Evolutionary conservation across 768 basidiomycete genomes (phyloP), one percentile per base, ranked within the genome.

Genomic region (Tricholomella constricta): DNA sequence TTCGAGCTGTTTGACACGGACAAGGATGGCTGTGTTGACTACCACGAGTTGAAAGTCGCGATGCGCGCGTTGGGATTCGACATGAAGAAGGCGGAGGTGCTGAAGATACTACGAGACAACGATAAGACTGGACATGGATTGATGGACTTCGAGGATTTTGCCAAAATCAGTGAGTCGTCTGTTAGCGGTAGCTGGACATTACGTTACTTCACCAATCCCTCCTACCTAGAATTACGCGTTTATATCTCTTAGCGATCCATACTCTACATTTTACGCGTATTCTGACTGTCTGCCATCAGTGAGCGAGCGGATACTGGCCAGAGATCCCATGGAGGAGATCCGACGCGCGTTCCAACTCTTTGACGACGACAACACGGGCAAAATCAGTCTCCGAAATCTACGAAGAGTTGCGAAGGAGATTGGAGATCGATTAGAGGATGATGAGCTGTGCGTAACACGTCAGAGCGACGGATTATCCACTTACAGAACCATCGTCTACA

Each of bases 1-100:
- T 99, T 99, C 65, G 96, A 98, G 71, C 86, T 99, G 49, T 99
- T 99, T 67, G 97, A 99, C 74, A 91, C 94, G 40, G 97, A 99
- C 80, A 97, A 98, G 77, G 97, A 99, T 65, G 92, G 92, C 29
- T 85, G 82, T 46, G 78, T 98, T 51, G 97, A 98, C 74, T 98
- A 98, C 72, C 97, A 99, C 74, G 97, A 99, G 68, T 82, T 98
- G 63, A 99, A 98, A 72, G 97, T 99, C 64, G 94, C 96, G 46
- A 95, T 99, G 92, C 83, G 97, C 40, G 97, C 97, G 1, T 74
- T 99, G 53, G 97, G 97, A 1, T 98, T 98, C 68, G 97, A 98
- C 69, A 69, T 97, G 74, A 98, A 98, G 79, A 99, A 98, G 75
- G 93, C 93, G 0, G 97, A 99, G 70, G 95, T 99, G 37, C 75